phyloP scores from a whole-genome alignment of 2,329 filamentous ascomycete genomes.

The Pyrenophora seminiperda region DNA sequence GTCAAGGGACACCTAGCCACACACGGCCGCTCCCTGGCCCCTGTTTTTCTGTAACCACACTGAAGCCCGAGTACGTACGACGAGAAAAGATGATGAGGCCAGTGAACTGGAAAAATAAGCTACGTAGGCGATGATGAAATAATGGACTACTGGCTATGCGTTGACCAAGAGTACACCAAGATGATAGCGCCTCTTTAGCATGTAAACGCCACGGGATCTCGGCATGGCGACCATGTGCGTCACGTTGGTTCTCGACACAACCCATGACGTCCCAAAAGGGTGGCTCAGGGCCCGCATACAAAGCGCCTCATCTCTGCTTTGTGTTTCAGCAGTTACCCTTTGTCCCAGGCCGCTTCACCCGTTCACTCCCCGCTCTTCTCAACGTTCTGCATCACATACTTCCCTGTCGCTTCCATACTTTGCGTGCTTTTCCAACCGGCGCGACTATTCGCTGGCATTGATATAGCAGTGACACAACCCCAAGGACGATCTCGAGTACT shows the following conservation, averaged over 20 bases:
- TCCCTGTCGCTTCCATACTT: constrained; percentile 4
- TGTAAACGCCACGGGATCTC: constrained; percentile 24
- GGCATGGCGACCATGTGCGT: constrained; percentile 19
- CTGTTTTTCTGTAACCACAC: constrained; percentile 1
- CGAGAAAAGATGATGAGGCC: background rate
- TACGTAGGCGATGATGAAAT: background rate
- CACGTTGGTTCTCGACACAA: constrained; percentile 15
- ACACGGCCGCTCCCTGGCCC: background rate
- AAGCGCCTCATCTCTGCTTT: constrained; percentile 25
- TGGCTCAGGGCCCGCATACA: constrained; percentile 25
- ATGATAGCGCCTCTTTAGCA: constrained; percentile 14
- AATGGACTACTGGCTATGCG: constrained; percentile 1
- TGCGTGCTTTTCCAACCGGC: background rate
- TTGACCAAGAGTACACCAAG: constrained; percentile 7
- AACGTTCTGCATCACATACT: background rate
- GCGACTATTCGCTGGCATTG: constrained; percentile 5
- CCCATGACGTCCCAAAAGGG: constrained; percentile 25
- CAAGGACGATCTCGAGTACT: background rate
- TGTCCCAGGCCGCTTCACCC: constrained; percentile 1
- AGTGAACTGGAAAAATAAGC: background rate
- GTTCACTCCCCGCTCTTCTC: constrained; percentile 4
- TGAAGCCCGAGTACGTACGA: background rate
- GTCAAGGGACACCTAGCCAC: constrained; percentile 4
- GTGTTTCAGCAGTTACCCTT: constrained; percentile 17
- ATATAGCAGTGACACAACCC: background rate